phyloP scores from a whole-genome alignment of 345 rosid species.

The Syzygium jambos region DNA sequence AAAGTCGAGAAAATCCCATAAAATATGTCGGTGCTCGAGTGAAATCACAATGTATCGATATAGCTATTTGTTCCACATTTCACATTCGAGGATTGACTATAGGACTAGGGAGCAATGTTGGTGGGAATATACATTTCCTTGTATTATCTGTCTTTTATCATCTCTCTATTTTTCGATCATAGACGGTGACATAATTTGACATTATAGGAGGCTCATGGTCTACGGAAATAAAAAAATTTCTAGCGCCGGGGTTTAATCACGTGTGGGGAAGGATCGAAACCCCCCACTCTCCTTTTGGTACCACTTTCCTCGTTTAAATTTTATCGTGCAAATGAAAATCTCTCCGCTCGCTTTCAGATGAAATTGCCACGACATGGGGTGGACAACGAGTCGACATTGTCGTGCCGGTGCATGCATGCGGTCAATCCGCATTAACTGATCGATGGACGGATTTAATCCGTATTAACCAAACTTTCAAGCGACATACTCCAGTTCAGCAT shows the following conservation, averaged over 20 bases:
- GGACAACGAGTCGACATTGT: background rate
- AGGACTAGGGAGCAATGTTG: background rate
- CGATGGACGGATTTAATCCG: background rate
- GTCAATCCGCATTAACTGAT: background rate
- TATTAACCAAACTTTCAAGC: background rate
- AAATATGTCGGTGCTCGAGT: background rate
- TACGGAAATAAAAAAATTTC: background rate
- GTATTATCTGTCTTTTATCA: background rate
- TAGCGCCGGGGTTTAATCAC: too few relatives aligned
- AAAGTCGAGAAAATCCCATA: background rate
- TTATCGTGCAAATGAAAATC: too few relatives aligned
- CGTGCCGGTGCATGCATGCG: rapidly evolving
- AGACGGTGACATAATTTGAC: background rate
- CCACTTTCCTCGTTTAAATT: too few relatives aligned
- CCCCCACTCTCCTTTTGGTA: too few relatives aligned
- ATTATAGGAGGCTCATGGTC: background rate
- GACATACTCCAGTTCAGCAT: background rate
- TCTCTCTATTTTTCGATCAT: background rate
- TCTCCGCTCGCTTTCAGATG: rapidly evolving
- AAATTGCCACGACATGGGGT: background rate
- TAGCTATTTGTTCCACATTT: background rate
- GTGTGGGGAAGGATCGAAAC: too few relatives aligned
- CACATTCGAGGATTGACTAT: background rate
- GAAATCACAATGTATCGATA: background rate
- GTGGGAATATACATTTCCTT: background rate